Base-by-base conservation (phyloP, 768 basidiomycete genomes). In the Udeniomyces megalosporus region DNA sequence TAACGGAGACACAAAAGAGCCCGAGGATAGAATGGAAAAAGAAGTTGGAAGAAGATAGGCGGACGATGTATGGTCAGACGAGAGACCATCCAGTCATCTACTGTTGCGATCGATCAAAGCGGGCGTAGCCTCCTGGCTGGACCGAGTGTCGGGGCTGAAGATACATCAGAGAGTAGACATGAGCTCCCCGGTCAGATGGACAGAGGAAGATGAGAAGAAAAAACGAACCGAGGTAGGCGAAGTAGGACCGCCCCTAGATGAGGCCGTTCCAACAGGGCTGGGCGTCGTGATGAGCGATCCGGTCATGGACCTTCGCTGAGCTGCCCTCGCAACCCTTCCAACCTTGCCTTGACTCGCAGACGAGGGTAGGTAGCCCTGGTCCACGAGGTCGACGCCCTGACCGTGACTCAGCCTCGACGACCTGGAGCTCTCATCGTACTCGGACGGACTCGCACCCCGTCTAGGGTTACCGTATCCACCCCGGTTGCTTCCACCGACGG, bases 301-400 rank as follows among this genome's bases (percentile, higher is more conserved):
- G 24, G 49, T 67, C 68, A n/a, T n/a, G n/a, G n/a, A n/a, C n/a
- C 60, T 69, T 60, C 44, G 69, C 66, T 48, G 76, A 70, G 51
- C 79, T 81, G 68, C 51, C 28, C 86, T 77, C 51, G 86, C 80
- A 29, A 92, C 85, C 61, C 89, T 75, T 45, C 88, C 80, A 29
- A 90, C 89, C 12, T 60, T 69, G 69, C 12, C 70, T 46, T 17
- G 69, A 68, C 17, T 58, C 85, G 84, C 20, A 85, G 83, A 45
- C 24, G 10, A 82, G 80, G 38, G 80, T 80, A 45, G 86, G 83
- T 2, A 91, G 15, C 92, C 92, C 68, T 80, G 76, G 67, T 96
- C 92, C 59, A 80, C 80, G 60, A 96, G 74, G 49, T 83, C 83
- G 52, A 95, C 79, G 26, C 91, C 88, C 12, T 86, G 80, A 5